These are phyloP conservation scores for Xanthoparmelia taractica DNA, from an alignment of 495 filamentous ascomycete species.

Conservation along the genomic window DNA sequence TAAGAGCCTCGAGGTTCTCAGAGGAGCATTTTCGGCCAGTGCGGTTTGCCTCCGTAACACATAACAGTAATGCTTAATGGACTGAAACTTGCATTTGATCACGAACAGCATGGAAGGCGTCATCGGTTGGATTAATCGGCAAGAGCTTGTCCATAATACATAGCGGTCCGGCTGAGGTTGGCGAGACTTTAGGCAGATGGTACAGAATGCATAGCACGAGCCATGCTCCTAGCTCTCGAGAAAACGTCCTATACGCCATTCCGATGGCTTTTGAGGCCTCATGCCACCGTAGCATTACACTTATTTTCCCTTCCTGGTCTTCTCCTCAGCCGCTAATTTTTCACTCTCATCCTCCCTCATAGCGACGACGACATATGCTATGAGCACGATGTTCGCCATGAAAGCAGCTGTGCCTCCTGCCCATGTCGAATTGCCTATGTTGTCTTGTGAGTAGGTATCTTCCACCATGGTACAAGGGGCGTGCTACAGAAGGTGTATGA, in stretches of 20 bases:
- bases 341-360: conserved; percentile 80
- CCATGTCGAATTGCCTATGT: conserved; percentile 75
- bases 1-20: conserved; percentile 15
- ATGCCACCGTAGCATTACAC: conserved; percentile 2
- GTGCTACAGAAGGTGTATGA: conserved; percentile 20
- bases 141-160: conserved; percentile 14
- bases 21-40: conserved; percentile 3
- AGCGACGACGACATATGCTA: conserved; percentile 85
- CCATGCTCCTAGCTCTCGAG: background rate
- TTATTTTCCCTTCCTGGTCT: conserved; percentile 56
- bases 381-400: conserved; percentile 82
- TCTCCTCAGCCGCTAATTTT: conserved; percentile 48
- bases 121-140: conserved; percentile 18
- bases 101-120: conserved; percentile 16
- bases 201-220: conserved; percentile 7
- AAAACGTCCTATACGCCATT: background rate
- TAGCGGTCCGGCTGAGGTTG: conserved; percentile 6
- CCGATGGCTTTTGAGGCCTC: background rate
- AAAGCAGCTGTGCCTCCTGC: conserved; percentile 79
- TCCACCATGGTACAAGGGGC: background rate
- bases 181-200: background rate
- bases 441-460: conserved; percentile 8
- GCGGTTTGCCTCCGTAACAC: conserved; percentile 1
- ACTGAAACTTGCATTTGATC: conserved; percentile 9
- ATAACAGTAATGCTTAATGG: conserved; percentile 19